Evolutionary conservation across 768 basidiomycete species (phyloP).

Genomic region (Strobilomyces echinocephalus): DNA sequence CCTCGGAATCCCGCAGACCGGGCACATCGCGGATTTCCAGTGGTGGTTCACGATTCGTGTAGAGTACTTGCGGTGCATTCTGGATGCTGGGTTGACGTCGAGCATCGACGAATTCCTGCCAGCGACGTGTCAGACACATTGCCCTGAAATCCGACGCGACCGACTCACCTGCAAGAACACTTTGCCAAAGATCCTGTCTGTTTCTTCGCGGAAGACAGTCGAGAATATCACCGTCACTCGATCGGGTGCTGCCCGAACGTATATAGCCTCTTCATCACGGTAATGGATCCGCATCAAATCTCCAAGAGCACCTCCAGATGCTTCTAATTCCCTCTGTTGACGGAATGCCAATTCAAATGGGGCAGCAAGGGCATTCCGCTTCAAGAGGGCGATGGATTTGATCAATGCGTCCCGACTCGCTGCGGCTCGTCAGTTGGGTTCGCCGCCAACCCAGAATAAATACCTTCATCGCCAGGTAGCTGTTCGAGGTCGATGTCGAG

Average conservation of each 20-base stretch:
- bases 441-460: slow-evolving; percentile 16
- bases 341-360: slow-evolving; percentile 89
- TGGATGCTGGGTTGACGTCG: slow-evolving; percentile 88
- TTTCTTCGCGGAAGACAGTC: slow-evolving; percentile 95
- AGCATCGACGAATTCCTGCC: slow-evolving; percentile 98
- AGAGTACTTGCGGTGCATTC: slow-evolving; percentile 94
- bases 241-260: slow-evolving; percentile 87
- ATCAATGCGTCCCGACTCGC: slow-evolving; percentile 79
- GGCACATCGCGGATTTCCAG: slow-evolving; percentile 90
- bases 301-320: slow-evolving; percentile 59
- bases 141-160: not conserved
- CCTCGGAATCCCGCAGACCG: slow-evolving; percentile 82
- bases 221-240: slow-evolving; percentile 98
- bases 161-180: slow-evolving; percentile 90
- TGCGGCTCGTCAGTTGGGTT: slow-evolving; percentile 30
- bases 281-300: slow-evolving; percentile 93
- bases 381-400: slow-evolving; percentile 76
- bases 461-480: slow-evolving; percentile 76
- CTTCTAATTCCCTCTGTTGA: slow-evolving; percentile 78
- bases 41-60: slow-evolving; percentile 91
- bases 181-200: slow-evolving; percentile 94
- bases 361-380: slow-evolving; percentile 90
- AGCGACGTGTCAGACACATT: slow-evolving; percentile 4
- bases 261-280: slow-evolving; percentile 96
- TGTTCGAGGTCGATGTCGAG: slow-evolving; percentile 85